phyloP scores from a whole-genome alignment of 371 early-diverging fungal genomes.

The Gilbertella persicaria region DNA sequence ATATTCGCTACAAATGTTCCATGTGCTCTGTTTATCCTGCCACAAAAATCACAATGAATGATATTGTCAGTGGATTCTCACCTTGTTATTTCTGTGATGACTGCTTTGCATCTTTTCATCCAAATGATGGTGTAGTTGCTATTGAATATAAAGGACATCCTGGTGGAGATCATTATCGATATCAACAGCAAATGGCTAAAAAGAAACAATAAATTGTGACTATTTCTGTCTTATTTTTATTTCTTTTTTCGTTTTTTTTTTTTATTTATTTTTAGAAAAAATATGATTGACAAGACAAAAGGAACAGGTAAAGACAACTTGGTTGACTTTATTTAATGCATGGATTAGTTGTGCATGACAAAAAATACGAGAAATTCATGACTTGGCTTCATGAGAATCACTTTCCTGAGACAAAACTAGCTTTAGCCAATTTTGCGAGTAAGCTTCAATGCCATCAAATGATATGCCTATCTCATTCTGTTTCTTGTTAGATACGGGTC shows the following conservation, averaged over 20 bases:
- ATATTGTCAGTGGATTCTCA: conserved; percentile 70
- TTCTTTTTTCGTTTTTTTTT: neutral
- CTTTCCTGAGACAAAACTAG: conserved; percentile 58
- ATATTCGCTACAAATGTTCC: conserved; percentile 58
- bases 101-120: conserved; percentile 74
- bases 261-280: neutral
- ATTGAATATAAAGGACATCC: conserved; percentile 18
- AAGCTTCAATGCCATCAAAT: conserved; percentile 14
- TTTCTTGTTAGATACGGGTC: conserved; percentile 51
- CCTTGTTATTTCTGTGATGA: conserved; percentile 77
- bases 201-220: neutral
- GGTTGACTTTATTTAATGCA: neutral
- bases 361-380: conserved; percentile 50
- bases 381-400: conserved; percentile 50
- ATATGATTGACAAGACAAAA: conserved; percentile 14
- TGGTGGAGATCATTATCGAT: neutral
- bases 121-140: neutral
- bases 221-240: conserved; percentile 4
- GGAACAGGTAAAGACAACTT: conserved; percentile 19
- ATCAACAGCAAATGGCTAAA: neutral
- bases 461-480: conserved; percentile 2
- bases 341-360: conserved; percentile 45
- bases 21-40: conserved; percentile 72
- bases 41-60: conserved; percentile 62
- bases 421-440: conserved; percentile 60